Conservation (phyloP, 1,284 basidiomycete species). For the Boletellus dicymbophilus region DNA sequence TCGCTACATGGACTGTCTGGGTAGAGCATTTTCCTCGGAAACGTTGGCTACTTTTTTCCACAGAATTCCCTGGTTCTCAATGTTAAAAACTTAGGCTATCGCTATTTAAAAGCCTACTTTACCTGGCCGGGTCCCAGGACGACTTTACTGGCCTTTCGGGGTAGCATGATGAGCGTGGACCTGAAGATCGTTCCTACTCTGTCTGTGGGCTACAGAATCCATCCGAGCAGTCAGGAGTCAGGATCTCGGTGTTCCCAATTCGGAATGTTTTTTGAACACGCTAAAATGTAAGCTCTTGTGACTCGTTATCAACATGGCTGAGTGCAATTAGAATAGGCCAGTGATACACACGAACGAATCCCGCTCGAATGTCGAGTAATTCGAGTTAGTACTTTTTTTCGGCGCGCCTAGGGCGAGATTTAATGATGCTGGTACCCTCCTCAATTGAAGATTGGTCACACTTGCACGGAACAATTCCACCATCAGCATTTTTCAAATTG, state of each 20-base stretch:
- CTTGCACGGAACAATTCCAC: constrained; percentile 13
- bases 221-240: background rate
- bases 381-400: constrained; percentile 10
- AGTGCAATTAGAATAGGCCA: constrained; percentile 6
- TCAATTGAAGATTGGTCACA: constrained; percentile 22
- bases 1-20: constrained; percentile 12
- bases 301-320: background rate
- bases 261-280: background rate
- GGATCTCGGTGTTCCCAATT: constrained; percentile 4
- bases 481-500: constrained; percentile 13
- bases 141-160: constrained; percentile 16
- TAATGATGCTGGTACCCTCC: background rate
- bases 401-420: background rate
- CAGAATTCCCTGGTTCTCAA: background rate
- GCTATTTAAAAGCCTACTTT: constrained; percentile 11
- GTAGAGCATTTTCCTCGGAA: constrained; percentile 13
- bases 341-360: background rate
- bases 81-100: constrained; percentile 3
- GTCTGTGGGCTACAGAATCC: constrained; percentile 6
- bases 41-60: background rate
- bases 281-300: constrained; percentile 8
- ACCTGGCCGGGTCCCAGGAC: constrained; percentile 16
- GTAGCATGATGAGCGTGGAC: constrained; percentile 6
- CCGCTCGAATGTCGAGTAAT: constrained; percentile 10
- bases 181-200: constrained; percentile 9